These are phyloP conservation scores for Carex arenaria DNA, from an alignment of 202 grass and related monocot genomes.

Conservation along the genomic window DNA sequence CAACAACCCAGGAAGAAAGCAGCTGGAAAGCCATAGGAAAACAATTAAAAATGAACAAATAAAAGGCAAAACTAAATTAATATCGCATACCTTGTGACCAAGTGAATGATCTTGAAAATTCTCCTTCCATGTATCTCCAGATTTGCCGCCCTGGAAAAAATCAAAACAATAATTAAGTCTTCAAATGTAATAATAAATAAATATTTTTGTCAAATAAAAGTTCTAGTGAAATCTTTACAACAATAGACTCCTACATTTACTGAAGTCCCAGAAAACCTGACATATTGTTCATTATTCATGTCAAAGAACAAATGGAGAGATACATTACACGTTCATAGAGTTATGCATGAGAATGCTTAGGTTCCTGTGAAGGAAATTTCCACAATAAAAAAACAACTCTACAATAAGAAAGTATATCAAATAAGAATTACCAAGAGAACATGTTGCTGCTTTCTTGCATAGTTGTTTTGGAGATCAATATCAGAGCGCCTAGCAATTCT, in stretches of 20 bases:
- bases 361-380: neutral
- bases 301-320: neutral
- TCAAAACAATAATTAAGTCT: constrained; percentile 6
- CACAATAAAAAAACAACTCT: neutral
- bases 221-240: neutral
- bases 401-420: neutral
- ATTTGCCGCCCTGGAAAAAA: constrained; percentile 37
- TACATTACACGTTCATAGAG: neutral
- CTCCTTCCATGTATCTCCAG: constrained; percentile 54
- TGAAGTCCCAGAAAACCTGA: constrained; percentile 2
- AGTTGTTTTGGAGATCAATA: constrained; percentile 19
- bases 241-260: neutral
- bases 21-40: constrained; percentile 20
- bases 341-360: constrained; percentile 1
- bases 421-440: constrained; percentile 1
- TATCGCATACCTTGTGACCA: constrained; percentile 48
- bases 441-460: constrained; percentile 29
- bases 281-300: neutral
- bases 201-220: constrained; percentile 12
- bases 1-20: neutral
- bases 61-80: neutral
- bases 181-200: neutral
- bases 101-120: constrained; percentile 55
- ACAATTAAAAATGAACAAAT: neutral
- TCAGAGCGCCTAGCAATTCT: constrained; percentile 49